Conservation (phyloP, 176 grass and related monocot species). For the Musa itinerans region DNA sequence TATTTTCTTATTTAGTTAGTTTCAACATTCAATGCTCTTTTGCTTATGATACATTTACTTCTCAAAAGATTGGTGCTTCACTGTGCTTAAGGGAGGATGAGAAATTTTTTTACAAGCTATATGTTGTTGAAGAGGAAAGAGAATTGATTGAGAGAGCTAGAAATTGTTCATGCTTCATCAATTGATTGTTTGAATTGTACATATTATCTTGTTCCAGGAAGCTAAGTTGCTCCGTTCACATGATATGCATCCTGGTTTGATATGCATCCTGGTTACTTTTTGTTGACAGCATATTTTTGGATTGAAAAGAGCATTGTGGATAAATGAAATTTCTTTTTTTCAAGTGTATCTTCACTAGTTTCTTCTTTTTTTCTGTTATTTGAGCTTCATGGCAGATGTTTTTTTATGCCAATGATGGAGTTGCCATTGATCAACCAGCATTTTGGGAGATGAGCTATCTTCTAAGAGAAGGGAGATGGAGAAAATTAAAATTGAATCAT, state of each 20-base stretch:
- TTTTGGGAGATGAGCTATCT: constrained; percentile 99
- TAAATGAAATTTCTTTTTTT: neutral
- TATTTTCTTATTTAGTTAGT: no score
- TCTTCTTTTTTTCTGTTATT: constrained; percentile 13
- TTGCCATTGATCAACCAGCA: constrained; percentile 71
- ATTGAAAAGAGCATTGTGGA: neutral
- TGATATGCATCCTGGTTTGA: neutral
- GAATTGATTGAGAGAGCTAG: neutral
- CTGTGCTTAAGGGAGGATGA: no score
- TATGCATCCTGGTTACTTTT: neutral
- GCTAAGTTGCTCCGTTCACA: neutral
- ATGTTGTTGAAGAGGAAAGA: neutral
- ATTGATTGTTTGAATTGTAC: neutral
- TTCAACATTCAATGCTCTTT: neutral
- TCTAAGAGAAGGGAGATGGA: constrained; percentile 33
- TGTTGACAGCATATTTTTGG: neutral
- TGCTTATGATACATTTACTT: neutral
- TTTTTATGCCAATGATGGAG: constrained; percentile 65
- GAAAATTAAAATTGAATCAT: constrained; percentile 20
- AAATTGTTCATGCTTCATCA: neutral
- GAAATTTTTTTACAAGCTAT: neutral
- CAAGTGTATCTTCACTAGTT: neutral
- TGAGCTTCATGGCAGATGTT: constrained; percentile 56
- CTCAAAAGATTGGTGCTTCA: neutral
- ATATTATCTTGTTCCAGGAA: neutral